Evolutionary conservation across 2,329 filamentous ascomycete genomes (phyloP).

Genomic region (Xylariaceae sp.): DNA sequence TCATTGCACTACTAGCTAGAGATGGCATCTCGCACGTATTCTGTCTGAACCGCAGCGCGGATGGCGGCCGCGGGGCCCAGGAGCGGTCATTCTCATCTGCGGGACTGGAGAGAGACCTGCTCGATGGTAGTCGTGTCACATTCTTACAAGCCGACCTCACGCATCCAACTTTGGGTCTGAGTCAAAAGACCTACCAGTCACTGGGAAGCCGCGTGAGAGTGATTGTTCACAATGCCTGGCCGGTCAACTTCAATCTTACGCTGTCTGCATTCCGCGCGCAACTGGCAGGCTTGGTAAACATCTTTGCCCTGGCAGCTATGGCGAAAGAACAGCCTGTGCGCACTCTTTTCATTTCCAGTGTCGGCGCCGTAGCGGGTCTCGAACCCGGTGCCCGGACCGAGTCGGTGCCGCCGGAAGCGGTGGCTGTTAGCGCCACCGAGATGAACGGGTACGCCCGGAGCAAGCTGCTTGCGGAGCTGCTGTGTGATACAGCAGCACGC

Average conservation of each 20-base stretch:
- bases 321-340: neutral
- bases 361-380: conserved; percentile 12
- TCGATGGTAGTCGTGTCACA: conserved; percentile 16
- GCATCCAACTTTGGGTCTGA: conserved; percentile 15
- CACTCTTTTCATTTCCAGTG: conserved; percentile 19
- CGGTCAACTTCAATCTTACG: conserved; percentile 21
- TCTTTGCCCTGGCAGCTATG: conserved; percentile 11
- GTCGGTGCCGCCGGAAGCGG: neutral
- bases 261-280: conserved; percentile 17
- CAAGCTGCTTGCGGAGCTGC: neutral
- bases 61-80: conserved; percentile 15
- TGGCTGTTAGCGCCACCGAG: neutral
- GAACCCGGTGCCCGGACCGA: neutral
- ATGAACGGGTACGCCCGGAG: neutral
- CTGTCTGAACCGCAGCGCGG: conserved; percentile 23
- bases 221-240: conserved; percentile 23
- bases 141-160: conserved; percentile 18
- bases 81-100: conserved; percentile 4
- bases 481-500: neutral
- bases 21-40: conserved; percentile 17
- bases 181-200: conserved; percentile 5
- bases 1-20: conserved; percentile 11
- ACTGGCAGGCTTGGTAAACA: conserved; percentile 16
- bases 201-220: conserved; percentile 11
- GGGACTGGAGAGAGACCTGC: neutral